Evolutionary conservation across 2,329 filamentous ascomycete species (phyloP), one percentile per base, ranked within the genome.

Genomic region (Arthrinium phaeospermum): DNA sequence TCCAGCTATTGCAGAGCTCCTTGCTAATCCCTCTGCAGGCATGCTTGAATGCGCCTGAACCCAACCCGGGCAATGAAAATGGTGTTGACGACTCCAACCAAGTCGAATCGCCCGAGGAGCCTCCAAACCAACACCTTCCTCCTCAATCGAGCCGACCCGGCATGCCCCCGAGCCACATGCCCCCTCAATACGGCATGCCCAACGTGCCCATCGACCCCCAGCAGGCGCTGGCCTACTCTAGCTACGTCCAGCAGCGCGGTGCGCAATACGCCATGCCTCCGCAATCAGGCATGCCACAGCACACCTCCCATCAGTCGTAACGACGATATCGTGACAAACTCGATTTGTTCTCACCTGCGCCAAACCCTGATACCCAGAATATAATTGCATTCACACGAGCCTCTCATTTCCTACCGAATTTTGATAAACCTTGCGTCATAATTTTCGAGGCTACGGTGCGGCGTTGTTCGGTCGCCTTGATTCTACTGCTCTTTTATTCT

Each of bases 1-100:
- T 22, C 34, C 57, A 10, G 22, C 19, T 13, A 13, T 41, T 41
- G 4, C 19, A 64, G 19, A 64, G 19, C 57, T 22, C n/a, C 57
- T n/a, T 64, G 34, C 57, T 64, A 41, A 64, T 19, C 49, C 71
- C 75, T 77, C 37, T 73, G 34, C 78, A 98, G 96, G 95, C 96
- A 70, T 99, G 96, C 82, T 86, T 99, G 74, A 99, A 99, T 83
- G 96, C 96, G 27, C 96, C 96, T 57, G 96, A 99, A 83, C 95
- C 96, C 69, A 88, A 92, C 34, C 90, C 91, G 46, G 93, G 93
- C 79, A 91, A 91, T 79, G 94, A 97, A 81, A 95, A 95, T 78
- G 93, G 93, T 70, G 92, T 94, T 74, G 93, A 95, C 75, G 92
- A 93, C 75, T 84, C 87, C 75, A 92, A 93, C 77, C 90, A 93